phyloP scores from a whole-genome alignment of 2,329 filamentous ascomycete genomes.

The Penicillium sp. region DNA sequence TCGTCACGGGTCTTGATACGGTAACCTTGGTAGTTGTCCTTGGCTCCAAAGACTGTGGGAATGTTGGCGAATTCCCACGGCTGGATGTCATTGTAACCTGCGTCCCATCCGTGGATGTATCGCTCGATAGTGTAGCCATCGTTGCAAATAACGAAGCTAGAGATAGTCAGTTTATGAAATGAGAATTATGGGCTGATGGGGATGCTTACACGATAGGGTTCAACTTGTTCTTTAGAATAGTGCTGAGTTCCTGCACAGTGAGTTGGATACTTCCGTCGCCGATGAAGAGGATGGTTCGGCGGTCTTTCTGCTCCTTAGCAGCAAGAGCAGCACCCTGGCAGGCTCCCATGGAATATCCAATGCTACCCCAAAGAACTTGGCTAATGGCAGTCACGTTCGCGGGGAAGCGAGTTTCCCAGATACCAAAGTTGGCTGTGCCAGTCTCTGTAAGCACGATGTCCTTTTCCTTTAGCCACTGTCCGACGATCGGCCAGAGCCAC shows the following conservation, averaged over 20 bases:
- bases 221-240: constrained; percentile 73
- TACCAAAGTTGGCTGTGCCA: constrained; percentile 83
- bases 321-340: constrained; percentile 72
- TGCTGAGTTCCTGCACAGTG: constrained; percentile 79
- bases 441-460: constrained; percentile 86
- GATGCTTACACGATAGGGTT: constrained; percentile 70
- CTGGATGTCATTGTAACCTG: constrained; percentile 76
- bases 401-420: constrained; percentile 82
- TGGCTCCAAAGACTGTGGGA: constrained; percentile 66
- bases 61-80: constrained; percentile 72
- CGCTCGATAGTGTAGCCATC: constrained; percentile 88
- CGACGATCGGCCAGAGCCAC: constrained; percentile 71
- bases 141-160: constrained; percentile 75
- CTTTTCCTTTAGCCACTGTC: constrained; percentile 67
- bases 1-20: constrained; percentile 68
- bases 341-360: constrained; percentile 64
- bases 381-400: constrained; percentile 73
- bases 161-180: constrained; percentile 36
- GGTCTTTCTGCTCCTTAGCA: constrained; percentile 63
- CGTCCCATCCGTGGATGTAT: constrained; percentile 80
- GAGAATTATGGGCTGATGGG: not conserved
- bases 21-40: constrained; percentile 61
- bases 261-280: constrained; percentile 86
- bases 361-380: constrained; percentile 72
- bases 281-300: constrained; percentile 77